Conservation (phyloP, 2,329 filamentous ascomycete species). For the Pseudogymnoascus sp. region DNA sequence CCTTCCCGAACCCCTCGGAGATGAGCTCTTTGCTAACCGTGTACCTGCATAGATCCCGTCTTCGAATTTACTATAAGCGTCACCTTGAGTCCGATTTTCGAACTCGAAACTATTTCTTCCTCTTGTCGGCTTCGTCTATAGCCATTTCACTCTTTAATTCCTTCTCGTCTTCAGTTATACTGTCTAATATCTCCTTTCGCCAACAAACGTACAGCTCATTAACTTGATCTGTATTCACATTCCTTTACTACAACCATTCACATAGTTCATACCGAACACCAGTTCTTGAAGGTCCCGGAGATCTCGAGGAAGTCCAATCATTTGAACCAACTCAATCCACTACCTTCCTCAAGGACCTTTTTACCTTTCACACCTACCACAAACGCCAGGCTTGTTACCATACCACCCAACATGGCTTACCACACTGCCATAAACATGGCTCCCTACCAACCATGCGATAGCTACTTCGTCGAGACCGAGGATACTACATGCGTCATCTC, state of each 20-base stretch:
- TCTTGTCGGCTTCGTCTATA: slow-evolving; percentile 19
- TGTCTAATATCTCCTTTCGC: slow-evolving; percentile 27
- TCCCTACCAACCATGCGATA: slow-evolving; percentile 51
- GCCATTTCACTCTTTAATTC: slow-evolving; percentile 27
- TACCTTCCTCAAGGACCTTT: slow-evolving; percentile 7
- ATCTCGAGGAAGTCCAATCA: slow-evolving; percentile 25
- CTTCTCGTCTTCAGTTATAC: slow-evolving; percentile 20
- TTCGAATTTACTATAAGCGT: slow-evolving; percentile 5
- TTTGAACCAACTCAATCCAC: slow-evolving; percentile 17
- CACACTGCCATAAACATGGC: slow-evolving; percentile 23
- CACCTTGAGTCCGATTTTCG: slow-evolving; percentile 14
- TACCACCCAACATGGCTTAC: slow-evolving; percentile 7
- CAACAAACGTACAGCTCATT: slow-evolving; percentile 18
- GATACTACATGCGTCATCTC: slow-evolving; percentile 31
- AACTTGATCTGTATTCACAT: slow-evolving; percentile 20
- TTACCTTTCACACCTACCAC: slow-evolving; percentile 7
- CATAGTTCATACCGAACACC: slow-evolving; percentile 22
- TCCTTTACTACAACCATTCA: slow-evolving; percentile 20
- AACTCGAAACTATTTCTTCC: slow-evolving; percentile 13
- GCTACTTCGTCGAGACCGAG: slow-evolving; percentile 58
- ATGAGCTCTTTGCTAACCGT: slow-evolving; percentile 1
- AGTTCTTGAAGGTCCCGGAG: slow-evolving; percentile 30
- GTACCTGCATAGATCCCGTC: neutral
- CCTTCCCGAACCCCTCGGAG: slow-evolving; percentile 1
- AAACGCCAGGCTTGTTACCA: slow-evolving; percentile 9